Evolutionary conservation across 2,329 filamentous ascomycete genomes (phyloP).

Genomic region (Ophiognomonia clavigignenti-juglandacearum): DNA sequence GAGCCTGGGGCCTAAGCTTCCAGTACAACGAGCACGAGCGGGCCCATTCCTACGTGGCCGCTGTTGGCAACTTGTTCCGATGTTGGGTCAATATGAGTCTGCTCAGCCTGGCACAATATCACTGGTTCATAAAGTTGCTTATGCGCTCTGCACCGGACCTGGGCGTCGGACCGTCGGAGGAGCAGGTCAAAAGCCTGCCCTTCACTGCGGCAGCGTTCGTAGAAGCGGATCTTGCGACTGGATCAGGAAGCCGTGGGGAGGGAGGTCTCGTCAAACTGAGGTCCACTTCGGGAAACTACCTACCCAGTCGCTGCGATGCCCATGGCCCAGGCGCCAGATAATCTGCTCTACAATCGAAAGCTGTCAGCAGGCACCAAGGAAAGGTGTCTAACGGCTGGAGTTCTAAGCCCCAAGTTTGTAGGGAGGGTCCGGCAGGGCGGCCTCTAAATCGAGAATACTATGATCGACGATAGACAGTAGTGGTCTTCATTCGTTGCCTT

Average conservation of each 20-base stretch:
- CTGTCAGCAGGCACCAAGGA: slow-evolving; percentile 10
- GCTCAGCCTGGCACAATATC: slow-evolving; percentile 9
- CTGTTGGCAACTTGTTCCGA: slow-evolving; percentile 8
- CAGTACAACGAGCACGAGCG: slow-evolving; percentile 16
- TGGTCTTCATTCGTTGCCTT: no score
- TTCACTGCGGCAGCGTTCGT: slow-evolving; percentile 12
- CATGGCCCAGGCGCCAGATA: slow-evolving; percentile 4
- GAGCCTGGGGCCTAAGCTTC: slow-evolving; percentile 15
- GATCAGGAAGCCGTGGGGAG: background rate
- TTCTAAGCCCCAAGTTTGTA: background rate
- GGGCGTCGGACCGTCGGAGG: slow-evolving; percentile 11
- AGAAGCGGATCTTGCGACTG: slow-evolving; percentile 8
- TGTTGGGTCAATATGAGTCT: slow-evolving; percentile 14
- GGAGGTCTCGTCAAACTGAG: slow-evolving; percentile 5
- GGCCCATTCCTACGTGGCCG: slow-evolving; percentile 12
- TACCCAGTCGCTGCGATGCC: slow-evolving; percentile 5
- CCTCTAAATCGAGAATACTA: slow-evolving; percentile 1
- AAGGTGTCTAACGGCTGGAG: background rate
- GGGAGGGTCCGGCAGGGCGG: slow-evolving; percentile 1
- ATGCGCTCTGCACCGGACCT: slow-evolving; percentile 8
- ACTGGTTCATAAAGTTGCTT: slow-evolving; percentile 10
- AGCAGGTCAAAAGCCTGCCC: slow-evolving; percentile 11
- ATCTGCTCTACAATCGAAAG: slow-evolving; percentile 10
- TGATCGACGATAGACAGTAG: background rate
- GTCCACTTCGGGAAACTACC: background rate